Base-by-base conservation (phyloP, 2,329 filamentous ascomycete genomes). In the Huntiella savannae region DNA sequence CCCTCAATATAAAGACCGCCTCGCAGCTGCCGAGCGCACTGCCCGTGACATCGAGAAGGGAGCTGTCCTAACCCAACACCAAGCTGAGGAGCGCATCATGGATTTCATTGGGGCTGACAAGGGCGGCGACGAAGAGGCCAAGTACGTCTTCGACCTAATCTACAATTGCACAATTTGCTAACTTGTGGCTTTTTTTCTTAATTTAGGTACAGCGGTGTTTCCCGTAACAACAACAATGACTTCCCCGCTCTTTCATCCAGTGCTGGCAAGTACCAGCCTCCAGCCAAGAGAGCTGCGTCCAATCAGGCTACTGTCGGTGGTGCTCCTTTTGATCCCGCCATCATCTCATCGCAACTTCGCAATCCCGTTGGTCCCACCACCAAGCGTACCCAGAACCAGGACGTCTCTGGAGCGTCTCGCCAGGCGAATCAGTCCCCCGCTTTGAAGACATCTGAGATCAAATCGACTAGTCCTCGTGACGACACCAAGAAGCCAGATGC, bases 41-140 rank as follows among this genome's bases (percentile, higher is more conserved):
- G 91, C 86, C 16, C 77, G 82, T 50, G 88, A 96, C 60, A 98
- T 98, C 54, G 85, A 95, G 61, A 69, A 73, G 40, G 82, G 77
- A 52, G 67, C 70, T 13, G 69, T 84, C 5, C 71, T 73, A 33
- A 94, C 91, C 46, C 66, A 79, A 4, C 91, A 98, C 57, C 74
- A 95, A 49, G 82, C 83, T 3, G 91, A 96, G 62, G 91, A 98
- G 65, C 79, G 87, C 57, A 73, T 85, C 45, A 71, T 75, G 71
- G 75, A 80, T 53, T 73, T 67, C 53, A 67, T 75, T n/a, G 70
- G 69, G 5, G 66, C 70, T n/a, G 70, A 74, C 35, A 73, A 80
- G 45, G 76, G 77, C 44, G 79, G 75, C 11, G 84, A 94, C 53
- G 91, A 98, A 62, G 91, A 98, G 64, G 87, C 92, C 58, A 95